Conservation (phyloP, 2,329 filamentous ascomycete genomes). For the Endoconidiophora polonica region DNA sequence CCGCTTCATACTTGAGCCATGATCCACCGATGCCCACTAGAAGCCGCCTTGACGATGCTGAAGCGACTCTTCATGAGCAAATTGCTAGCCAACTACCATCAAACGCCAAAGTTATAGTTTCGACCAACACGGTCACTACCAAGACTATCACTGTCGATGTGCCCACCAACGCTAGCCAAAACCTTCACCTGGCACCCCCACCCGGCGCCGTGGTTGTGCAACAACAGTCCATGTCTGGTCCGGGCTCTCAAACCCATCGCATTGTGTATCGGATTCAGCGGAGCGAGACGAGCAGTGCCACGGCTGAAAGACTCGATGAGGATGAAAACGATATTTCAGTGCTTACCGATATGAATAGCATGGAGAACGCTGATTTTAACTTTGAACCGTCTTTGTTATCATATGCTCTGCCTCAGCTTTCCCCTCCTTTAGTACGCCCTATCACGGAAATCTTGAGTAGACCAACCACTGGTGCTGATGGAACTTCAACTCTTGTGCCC, state of each 20-base stretch:
- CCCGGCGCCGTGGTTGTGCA: slow-evolving; percentile 44
- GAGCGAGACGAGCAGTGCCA: slow-evolving; percentile 30
- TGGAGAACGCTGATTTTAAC: slow-evolving; percentile 2
- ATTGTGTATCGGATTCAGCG: slow-evolving; percentile 43
- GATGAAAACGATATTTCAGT: slow-evolving; percentile 15
- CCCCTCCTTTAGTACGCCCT: slow-evolving; percentile 5
- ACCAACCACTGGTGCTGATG: background rate
- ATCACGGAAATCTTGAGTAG: slow-evolving; percentile 8
- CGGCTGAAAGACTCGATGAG: slow-evolving; percentile 21
- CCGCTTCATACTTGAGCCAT: background rate
- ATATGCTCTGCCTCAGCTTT: background rate
- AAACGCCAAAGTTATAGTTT: slow-evolving; percentile 42
- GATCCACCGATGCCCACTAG: slow-evolving; percentile 6
- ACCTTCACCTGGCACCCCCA: slow-evolving; percentile 33
- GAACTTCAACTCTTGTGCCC: slow-evolving; percentile 4
- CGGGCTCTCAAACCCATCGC: slow-evolving; percentile 19
- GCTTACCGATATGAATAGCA: slow-evolving; percentile 1
- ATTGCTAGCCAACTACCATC: slow-evolving; percentile 37
- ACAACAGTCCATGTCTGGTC: slow-evolving; percentile 19
- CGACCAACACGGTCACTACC: slow-evolving; percentile 40
- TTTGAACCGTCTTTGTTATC: slow-evolving; percentile 8
- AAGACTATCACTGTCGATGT: slow-evolving; percentile 51
- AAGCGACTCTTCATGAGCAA: slow-evolving; percentile 30
- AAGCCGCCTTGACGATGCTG: slow-evolving; percentile 13
- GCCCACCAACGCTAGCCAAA: slow-evolving; percentile 23